A percentile compares a stretch with the other conserved stretches of the same genome.
Conservation (phyloP, 495 filamentous ascomycete genomes). For the Tetracladium marchalianum region DNA sequence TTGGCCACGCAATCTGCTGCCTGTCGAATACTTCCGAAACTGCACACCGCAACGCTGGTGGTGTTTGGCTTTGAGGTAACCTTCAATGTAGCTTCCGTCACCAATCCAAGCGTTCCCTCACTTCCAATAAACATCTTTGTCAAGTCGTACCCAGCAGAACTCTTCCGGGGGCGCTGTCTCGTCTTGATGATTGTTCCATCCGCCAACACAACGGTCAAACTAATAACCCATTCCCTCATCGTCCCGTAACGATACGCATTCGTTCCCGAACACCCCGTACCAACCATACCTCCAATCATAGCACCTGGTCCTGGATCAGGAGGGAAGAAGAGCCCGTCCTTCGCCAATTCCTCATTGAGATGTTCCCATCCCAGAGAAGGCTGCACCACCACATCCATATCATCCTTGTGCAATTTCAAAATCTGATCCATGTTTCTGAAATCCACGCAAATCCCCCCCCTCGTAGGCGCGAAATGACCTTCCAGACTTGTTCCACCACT, state of each 20-base stretch:
- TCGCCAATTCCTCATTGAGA: constrained; percentile 60
- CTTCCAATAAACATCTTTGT: constrained; percentile 80
- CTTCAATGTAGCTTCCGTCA: constrained; percentile 81
- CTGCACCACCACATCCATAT: constrained; percentile 75
- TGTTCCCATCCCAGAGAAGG: constrained; percentile 72
- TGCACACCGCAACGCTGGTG: constrained; percentile 74
- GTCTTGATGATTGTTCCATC: constrained; percentile 92
- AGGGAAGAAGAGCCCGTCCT: constrained; percentile 69
- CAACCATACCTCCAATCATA: constrained; percentile 94
- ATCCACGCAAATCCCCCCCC: constrained; percentile 69
- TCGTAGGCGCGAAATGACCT: constrained; percentile 66
- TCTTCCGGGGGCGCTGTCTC: constrained; percentile 64
- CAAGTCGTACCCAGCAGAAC: constrained; percentile 78
- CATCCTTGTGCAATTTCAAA: constrained; percentile 56
- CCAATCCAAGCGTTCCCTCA: constrained; percentile 85
- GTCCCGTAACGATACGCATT: constrained; percentile 92
- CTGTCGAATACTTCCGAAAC: constrained; percentile 66
- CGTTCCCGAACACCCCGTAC: constrained; percentile 86
- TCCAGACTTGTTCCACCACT: constrained; percentile 73
- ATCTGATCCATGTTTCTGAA: constrained; percentile 71
- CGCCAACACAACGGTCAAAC: constrained; percentile 82
- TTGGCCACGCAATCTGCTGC: constrained; percentile 74
- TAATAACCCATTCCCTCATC: constrained; percentile 94
- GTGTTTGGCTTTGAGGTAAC: constrained; percentile 68
- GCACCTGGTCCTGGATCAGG: constrained; percentile 75